A percentile compares a stretch with the other conserved stretches of the same genome.
phyloP scores from a whole-genome alignment of 257 asterid genomes.

The Nicotiana undulata region DNA sequence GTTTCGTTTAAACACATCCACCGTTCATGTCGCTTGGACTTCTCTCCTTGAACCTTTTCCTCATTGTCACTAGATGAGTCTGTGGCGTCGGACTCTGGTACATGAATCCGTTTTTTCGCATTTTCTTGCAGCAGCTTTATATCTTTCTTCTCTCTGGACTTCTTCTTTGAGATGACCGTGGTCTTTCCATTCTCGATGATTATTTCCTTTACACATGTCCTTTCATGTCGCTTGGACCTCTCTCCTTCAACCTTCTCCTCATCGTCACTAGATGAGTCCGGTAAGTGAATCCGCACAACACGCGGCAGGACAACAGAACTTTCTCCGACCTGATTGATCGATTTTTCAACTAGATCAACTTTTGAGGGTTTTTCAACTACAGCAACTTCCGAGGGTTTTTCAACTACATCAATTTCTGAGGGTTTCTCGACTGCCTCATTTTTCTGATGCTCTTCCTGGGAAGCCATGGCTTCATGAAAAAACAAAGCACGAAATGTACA shows the following conservation, averaged over 20 bases:
- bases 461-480: neutral
- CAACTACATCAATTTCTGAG: no score
- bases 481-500: neutral
- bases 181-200: neutral
- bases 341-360: neutral
- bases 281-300: neutral
- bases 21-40: neutral
- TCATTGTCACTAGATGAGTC: slow-evolving; percentile 4
- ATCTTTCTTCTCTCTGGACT: neutral
- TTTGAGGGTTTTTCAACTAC: neutral
- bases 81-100: neutral
- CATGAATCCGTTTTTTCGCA: neutral
- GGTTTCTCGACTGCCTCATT: neutral
- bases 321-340: neutral
- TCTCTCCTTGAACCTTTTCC: neutral
- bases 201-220: neutral
- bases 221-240: neutral
- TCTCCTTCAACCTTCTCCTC: neutral
- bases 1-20: neutral
- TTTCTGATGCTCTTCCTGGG: neutral
- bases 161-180: neutral
- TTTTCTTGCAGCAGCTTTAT: neutral
- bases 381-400: no score
- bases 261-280: neutral
- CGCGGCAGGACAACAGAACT: neutral